Conservation (phyloP, 345 rosid genomes). For the Iberis pinnata region DNA sequence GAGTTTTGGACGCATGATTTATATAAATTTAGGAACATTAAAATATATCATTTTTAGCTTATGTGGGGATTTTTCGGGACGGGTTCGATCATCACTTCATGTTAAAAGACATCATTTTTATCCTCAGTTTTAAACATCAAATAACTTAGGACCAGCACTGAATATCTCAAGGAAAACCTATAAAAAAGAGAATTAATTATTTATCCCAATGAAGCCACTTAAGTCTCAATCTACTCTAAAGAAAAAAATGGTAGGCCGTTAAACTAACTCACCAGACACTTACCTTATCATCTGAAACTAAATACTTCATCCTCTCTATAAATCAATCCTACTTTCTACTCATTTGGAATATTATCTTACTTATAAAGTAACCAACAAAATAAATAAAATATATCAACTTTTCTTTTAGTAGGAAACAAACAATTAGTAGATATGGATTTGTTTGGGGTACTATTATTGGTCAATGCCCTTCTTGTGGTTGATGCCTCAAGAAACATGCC, state of each 20-base stretch:
- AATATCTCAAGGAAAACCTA: background rate
- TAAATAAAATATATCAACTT: background rate
- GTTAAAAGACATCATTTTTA: too few species aligned
- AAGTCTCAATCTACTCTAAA: conserved; percentile 23
- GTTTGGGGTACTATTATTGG: conserved; percentile 10
- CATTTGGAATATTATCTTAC: conserved; percentile 7
- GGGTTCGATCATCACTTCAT: too few species aligned
- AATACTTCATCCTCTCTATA: conserved; percentile 12
- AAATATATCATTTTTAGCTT: too few species aligned
- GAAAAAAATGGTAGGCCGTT: conserved; percentile 24
- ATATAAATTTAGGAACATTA: too few species aligned
- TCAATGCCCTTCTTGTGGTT: conserved; percentile 16
- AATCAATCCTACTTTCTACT: conserved; percentile 6
- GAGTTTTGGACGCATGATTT: too few species aligned
- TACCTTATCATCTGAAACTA: conserved; percentile 12
- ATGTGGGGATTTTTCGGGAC: too few species aligned
- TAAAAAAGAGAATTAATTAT: background rate
- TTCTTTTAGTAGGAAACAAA: background rate
- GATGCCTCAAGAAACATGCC: conserved; percentile 18
- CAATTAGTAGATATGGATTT: conserved; percentile 2
- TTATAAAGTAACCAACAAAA: conserved; percentile 2
- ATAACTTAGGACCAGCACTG: too few species aligned
- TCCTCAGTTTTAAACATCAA: too few species aligned
- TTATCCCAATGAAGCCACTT: conserved; percentile 12
- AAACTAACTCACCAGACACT: conserved; percentile 32